phyloP scores from a whole-genome alignment of 73 alveolate species.

The Paramecium sexaurelia region DNA sequence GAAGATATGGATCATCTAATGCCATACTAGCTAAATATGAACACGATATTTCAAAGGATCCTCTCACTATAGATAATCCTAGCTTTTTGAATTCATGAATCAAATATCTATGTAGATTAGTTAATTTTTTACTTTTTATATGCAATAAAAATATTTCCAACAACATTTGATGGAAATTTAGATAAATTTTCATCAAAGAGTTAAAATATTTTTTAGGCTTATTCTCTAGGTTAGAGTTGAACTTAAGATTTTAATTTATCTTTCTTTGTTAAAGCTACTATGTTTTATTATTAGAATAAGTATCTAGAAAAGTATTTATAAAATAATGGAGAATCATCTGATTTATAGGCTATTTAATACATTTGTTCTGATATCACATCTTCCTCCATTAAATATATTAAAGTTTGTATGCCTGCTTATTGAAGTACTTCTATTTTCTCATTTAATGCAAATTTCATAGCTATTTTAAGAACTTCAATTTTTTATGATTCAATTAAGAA shows the following conservation, averaged over 20 bases:
- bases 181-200: conserved; percentile 21
- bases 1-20: conserved; percentile 42
- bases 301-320: background rate
- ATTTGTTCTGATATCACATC: background rate
- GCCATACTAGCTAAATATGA: background rate
- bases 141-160: background rate
- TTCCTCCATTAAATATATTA: background rate
- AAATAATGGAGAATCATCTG: background rate
- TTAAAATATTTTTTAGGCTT: conserved; percentile 6
- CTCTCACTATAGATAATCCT: background rate
- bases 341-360: background rate
- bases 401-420: background rate
- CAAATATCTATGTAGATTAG: background rate
- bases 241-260: background rate
- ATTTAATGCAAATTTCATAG: conserved; percentile 26
- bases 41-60: conserved; percentile 5
- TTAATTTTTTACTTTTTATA: background rate
- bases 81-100: background rate
- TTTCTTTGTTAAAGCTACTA: background rate
- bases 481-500: background rate
- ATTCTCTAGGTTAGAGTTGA: conserved; percentile 11
- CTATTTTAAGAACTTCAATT: background rate
- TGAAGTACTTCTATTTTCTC: background rate
- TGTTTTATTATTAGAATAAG: background rate
- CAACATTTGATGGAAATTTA: conserved; percentile 15